phyloP scores from a whole-genome alignment of 2,329 filamentous ascomycete genomes.

The Trichoderma endophyticum region DNA sequence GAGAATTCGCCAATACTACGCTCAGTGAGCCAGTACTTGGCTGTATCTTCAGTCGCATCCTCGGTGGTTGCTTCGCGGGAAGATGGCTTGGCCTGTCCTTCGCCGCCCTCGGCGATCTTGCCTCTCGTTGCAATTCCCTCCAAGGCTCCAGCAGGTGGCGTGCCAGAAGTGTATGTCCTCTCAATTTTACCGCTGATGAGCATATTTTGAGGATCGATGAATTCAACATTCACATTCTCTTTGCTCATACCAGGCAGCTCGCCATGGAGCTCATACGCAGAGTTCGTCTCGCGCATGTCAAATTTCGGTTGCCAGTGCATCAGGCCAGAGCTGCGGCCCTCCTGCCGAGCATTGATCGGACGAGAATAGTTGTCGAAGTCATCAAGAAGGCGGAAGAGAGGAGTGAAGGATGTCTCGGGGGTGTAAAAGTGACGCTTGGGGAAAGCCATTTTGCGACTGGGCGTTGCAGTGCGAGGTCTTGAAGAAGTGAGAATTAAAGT shows the following conservation, averaged over 20 bases:
- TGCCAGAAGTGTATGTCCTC: constrained; percentile 50
- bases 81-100: constrained; percentile 3
- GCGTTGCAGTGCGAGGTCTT: not conserved
- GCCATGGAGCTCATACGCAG: constrained; percentile 68
- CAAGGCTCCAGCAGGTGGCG: constrained; percentile 36
- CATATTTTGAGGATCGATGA: constrained; percentile 67
- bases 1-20: constrained; percentile 62
- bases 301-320: constrained; percentile 65
- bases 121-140: constrained; percentile 24
- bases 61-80: not conserved
- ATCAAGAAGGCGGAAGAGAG: constrained; percentile 57
- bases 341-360: constrained; percentile 23
- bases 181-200: constrained; percentile 65
- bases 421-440: constrained; percentile 46
- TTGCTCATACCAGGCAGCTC: constrained; percentile 72
- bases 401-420: constrained; percentile 45
- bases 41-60: constrained; percentile 26
- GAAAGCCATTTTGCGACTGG: constrained; percentile 48
- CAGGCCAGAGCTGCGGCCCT: constrained; percentile 25
- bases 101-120: constrained; percentile 32
- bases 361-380: constrained; percentile 53
- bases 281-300: constrained; percentile 64
- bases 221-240: constrained; percentile 70
- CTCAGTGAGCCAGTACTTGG: constrained; percentile 66
- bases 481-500: not conserved